These are phyloP conservation scores for Fusarium transvaalense DNA, from an alignment of 2,329 filamentous ascomycete species.

Conservation along the genomic window DNA sequence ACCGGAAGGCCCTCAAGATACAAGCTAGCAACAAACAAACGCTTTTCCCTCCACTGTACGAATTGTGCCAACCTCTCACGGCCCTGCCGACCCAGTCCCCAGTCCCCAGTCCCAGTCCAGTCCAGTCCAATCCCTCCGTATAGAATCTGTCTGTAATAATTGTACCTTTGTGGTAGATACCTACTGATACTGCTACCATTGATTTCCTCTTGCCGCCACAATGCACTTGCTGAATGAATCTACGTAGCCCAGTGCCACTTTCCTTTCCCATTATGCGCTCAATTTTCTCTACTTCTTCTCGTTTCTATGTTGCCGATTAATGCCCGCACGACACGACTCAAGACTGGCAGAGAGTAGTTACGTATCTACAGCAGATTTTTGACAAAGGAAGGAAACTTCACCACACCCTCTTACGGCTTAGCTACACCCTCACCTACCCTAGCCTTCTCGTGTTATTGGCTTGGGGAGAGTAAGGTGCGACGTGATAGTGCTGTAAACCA, in stretches of 20 bases:
- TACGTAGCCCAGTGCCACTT: constrained; percentile 17
- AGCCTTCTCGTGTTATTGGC: constrained; percentile 25
- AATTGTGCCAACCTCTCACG: constrained; percentile 46
- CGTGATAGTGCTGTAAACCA: constrained; percentile 14
- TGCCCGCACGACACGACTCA: constrained; percentile 35
- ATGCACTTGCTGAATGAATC: constrained; percentile 20
- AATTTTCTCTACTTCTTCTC: constrained; percentile 15
- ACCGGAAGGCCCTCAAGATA: constrained; percentile 44
- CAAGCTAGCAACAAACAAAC: constrained; percentile 38
- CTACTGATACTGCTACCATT: constrained; percentile 27
- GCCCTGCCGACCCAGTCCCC: constrained; percentile 35
- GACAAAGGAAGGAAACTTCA: constrained; percentile 30
- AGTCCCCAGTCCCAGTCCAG: background rate
- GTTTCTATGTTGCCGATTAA: constrained; percentile 32
- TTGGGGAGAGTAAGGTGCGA: constrained; percentile 24
- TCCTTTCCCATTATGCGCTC: constrained; percentile 25
- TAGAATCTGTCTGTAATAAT: constrained; percentile 3
- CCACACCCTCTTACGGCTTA: constrained; percentile 35
- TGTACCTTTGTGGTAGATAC: constrained; percentile 12
- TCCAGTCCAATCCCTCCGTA: constrained; percentile 10
- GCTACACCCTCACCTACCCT: constrained; percentile 37
- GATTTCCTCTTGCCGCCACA: constrained; percentile 24
- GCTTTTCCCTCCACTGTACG: constrained; percentile 40
- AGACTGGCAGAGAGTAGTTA: constrained; percentile 23
- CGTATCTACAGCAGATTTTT: constrained; percentile 18